Evolutionary conservation across 78 protist genomes (phyloP), one percentile per base, ranked within the genome.

Genomic region (Guillardia theta): DNA sequence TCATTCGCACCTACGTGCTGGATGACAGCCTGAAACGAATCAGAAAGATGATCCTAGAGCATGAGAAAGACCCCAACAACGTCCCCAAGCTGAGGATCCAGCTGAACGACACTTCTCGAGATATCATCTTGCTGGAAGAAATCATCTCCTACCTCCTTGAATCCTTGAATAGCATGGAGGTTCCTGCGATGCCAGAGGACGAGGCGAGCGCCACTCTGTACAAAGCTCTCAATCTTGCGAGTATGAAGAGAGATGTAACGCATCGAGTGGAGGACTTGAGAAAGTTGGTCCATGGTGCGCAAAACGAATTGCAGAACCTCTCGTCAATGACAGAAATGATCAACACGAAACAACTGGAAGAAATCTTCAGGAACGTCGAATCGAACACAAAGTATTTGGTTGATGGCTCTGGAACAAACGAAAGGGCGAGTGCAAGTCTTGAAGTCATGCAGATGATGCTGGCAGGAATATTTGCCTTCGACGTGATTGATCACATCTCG

Each of bases 301-400:
- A 77, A 33, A 24, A 93, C 44, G 94, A 64, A 22, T 33, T 93
- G 12, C 36, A 22, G 22, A 48, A 46, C 33, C 64, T 76, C 70
- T 1, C 53, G 22, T 88, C 64, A 45, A 62, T 70, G 94, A 76
- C 94, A 4, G 94, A 93, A 24, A 88, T 76, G 41, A 93, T 93
- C 94, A 70, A 48, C 44, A 45, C 76, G 90, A 93, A 44, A 88
- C 88, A 45, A 43, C 44, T 46, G 27, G 64, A 77, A 0, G 64
- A 36, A 43, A 88, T 37, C 24, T 93, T 27, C 94, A 93, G n/a
- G 94, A 93, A 76, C 46, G 44, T 93, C 45, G 41, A 77, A 12
- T 58, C 88, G 21, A 93, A 93, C 94, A 93, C 88, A 9, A 77
- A 93, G 94, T 54, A 93, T 48, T 37, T 93, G 58, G 94, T 54